Conservation (phyloP, 2,329 filamentous ascomycete species). For the Capronia americana region DNA sequence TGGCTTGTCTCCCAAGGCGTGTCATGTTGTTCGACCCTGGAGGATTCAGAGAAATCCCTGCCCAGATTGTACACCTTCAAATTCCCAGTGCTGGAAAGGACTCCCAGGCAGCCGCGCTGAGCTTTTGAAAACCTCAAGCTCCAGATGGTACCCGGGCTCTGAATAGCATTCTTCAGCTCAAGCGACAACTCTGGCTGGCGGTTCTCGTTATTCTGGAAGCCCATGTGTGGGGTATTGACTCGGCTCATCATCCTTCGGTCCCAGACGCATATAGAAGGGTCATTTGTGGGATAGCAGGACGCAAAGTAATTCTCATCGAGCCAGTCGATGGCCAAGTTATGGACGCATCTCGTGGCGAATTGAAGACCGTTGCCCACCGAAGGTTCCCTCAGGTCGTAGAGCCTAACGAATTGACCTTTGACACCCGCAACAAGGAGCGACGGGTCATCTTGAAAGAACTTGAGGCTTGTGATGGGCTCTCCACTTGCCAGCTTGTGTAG, state of each 20-base stretch:
- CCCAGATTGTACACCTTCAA: constrained; percentile 63
- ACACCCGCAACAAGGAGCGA: constrained; percentile 67
- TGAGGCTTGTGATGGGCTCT: constrained; percentile 68
- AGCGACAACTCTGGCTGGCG: constrained; percentile 57
- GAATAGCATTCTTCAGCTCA: constrained; percentile 63
- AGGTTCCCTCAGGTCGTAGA: constrained; percentile 66
- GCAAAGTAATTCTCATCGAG: constrained; percentile 70
- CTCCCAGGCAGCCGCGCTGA: constrained; percentile 63
- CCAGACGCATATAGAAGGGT: constrained; percentile 67
- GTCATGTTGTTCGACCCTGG: constrained; percentile 44
- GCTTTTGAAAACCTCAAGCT: constrained; percentile 67
- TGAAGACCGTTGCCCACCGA: constrained; percentile 48
- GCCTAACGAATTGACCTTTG: constrained; percentile 64
- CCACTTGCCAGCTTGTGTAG: constrained; percentile 66
- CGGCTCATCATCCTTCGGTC: constrained; percentile 60
- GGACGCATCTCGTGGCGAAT: constrained; percentile 65
- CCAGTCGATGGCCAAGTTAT: constrained; percentile 69
- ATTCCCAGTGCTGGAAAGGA: constrained; percentile 65
- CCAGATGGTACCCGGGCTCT: constrained; percentile 63
- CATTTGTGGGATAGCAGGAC: constrained; percentile 61
- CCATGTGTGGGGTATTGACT: constrained; percentile 44
- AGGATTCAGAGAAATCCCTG: constrained; percentile 56
- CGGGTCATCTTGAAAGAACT: constrained; percentile 66
- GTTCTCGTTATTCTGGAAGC: constrained; percentile 45
- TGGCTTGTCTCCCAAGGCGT: constrained; percentile 47